phyloP scores from a whole-genome alignment of 2,329 filamentous ascomycete species.

The Ceratocystis destructans region DNA sequence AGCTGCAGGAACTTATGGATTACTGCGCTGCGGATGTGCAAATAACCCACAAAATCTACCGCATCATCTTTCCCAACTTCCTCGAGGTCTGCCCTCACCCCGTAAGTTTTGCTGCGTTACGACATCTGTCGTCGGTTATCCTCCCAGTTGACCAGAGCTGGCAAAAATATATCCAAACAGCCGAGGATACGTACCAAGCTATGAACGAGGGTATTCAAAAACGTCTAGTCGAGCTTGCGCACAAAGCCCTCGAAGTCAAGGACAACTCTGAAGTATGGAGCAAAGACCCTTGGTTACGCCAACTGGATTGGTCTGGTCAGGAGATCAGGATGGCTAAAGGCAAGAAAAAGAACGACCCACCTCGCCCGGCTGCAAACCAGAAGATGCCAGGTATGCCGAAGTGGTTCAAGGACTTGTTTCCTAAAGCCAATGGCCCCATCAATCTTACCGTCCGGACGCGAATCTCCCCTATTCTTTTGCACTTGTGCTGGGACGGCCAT shows the following conservation, averaged over 20 bases:
- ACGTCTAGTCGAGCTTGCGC: constrained; percentile 56
- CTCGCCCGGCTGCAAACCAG: constrained; percentile 64
- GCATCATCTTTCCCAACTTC: constrained; percentile 83
- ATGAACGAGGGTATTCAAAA: constrained; percentile 66
- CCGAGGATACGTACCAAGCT: constrained; percentile 70
- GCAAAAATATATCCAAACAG: constrained; percentile 69
- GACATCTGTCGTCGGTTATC: constrained; percentile 88
- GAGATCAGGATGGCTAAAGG: constrained; percentile 83
- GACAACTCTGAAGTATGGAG: constrained; percentile 53
- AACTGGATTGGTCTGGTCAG: constrained; percentile 92
- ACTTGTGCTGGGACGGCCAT: constrained; percentile 75
- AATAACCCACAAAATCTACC: constrained; percentile 87
- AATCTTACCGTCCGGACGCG: constrained; percentile 73
- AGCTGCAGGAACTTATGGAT: constrained; percentile 70
- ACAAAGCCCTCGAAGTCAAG: constrained; percentile 65
- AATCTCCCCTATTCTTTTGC: constrained; percentile 71
- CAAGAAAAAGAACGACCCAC: constrained; percentile 72
- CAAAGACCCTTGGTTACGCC: constrained; percentile 78
- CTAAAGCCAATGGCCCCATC: constrained; percentile 53
- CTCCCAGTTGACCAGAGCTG: constrained; percentile 79
- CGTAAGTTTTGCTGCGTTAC: constrained; percentile 86
- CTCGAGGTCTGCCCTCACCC: constrained; percentile 85
- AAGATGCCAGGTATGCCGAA: constrained; percentile 90
- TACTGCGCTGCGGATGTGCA: constrained; percentile 93
- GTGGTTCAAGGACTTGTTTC: constrained; percentile 90